Base-by-base conservation (phyloP, 202 grass and related monocot genomes). In the Zoysia matrella region DNA sequence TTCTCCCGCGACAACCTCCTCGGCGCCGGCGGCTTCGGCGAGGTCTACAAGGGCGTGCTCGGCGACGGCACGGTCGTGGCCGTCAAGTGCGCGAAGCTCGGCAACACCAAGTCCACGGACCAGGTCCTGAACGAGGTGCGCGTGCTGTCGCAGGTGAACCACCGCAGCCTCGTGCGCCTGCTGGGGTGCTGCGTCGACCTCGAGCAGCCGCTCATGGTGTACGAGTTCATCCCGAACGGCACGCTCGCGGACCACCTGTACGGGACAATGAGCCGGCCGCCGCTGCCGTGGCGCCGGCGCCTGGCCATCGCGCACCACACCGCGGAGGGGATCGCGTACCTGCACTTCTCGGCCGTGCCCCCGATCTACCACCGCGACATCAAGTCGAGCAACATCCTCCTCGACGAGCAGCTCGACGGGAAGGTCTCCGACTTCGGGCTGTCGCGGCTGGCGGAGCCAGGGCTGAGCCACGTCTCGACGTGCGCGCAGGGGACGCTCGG, bases 101-200 rank as follows among this genome's bases (percentile, higher is more conserved):
- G 93, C 39, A 96, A 96, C 83, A 80, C 80, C 86, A 96, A 96
- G 71, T 96, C 93, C 15, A 96, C 90, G 14, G 86, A 92, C 42
- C 90, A 93, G 82, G 88, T 96, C 39, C 80, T 96, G 13, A 96
- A 96, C 79, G 93, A 96, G 88, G 93, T 96, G 56, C 88, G 93
- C 67, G 84, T 96, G 69, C 67, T 96, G 9, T 93, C 86, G 11
- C 93, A 96, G 74, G 93, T 96, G 3, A 91, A 96, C 85, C 93
- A 96, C 64, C 90, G 93, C 8, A 86, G 76, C 84, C 88, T 96
- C 1, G 93, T 93, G 2, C 88, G 88, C 44, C 83, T 96, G 16
- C 90, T 92, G 3, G 90, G 93, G 46, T 96, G 93, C 81, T 96
- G 93, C 73, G 93, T 96, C 36, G 93, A 93, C 74, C 83, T 96